Conservation (phyloP, 176 grass and related monocot genomes). For the Musa schizocarpa region DNA sequence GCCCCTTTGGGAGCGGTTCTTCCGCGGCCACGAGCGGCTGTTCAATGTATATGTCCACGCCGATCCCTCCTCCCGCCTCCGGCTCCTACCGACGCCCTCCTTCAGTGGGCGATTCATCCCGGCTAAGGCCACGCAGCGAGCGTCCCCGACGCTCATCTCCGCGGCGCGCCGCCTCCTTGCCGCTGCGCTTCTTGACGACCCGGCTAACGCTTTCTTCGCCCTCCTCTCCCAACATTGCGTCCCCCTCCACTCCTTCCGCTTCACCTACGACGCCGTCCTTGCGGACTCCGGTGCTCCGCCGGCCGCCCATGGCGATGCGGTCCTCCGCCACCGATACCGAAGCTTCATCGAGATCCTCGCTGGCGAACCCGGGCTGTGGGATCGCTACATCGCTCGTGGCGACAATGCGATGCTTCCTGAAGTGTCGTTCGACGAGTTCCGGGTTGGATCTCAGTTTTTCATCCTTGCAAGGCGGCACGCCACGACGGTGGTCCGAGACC, state of each 20-base stretch:
- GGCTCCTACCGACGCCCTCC: slow-evolving; percentile 25
- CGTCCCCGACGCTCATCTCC: slow-evolving; percentile 79
- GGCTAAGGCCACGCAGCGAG: slow-evolving; percentile 62
- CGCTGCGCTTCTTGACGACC: slow-evolving; percentile 67
- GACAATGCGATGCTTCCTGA: slow-evolving; percentile 68
- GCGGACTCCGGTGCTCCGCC: slow-evolving; percentile 5
- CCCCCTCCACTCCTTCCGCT: slow-evolving; percentile 56
- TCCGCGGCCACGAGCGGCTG: slow-evolving; percentile 38
- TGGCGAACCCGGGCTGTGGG: slow-evolving; percentile 46
- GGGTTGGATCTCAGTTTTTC: slow-evolving; percentile 87
- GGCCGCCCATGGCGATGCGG: background rate
- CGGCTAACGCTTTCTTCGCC: slow-evolving; percentile 67
- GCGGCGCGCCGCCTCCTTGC: slow-evolving; percentile 77
- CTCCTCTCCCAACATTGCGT: slow-evolving; percentile 75
- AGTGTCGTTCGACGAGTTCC: slow-evolving; percentile 69
- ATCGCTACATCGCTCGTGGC: slow-evolving; percentile 73
- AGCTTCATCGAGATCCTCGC: slow-evolving; percentile 95
- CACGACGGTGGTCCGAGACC: slow-evolving; percentile 67
- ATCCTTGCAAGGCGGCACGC: slow-evolving; percentile 54
- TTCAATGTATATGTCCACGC: slow-evolving; percentile 86
- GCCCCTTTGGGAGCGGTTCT: slow-evolving; percentile 80
- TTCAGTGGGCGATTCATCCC: slow-evolving; percentile 47
- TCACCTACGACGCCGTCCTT: slow-evolving; percentile 42
- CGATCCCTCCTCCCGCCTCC: slow-evolving; percentile 34
- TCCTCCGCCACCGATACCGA: slow-evolving; percentile 24